Conservation (phyloP, 2,329 filamentous ascomycete species). For the Aureobasidium vineae region DNA sequence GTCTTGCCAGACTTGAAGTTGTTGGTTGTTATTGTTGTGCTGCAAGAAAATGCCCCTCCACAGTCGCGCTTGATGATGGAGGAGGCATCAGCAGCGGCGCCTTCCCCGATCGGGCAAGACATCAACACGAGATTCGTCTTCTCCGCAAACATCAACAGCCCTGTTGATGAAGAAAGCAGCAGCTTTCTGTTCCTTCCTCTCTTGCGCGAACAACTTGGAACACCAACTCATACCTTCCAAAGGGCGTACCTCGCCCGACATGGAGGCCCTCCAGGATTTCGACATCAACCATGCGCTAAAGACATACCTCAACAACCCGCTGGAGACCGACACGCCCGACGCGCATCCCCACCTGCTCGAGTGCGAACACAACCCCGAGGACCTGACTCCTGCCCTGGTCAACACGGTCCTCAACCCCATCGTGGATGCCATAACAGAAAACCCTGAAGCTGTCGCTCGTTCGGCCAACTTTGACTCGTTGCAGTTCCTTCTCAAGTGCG, state of each 20-base stretch:
- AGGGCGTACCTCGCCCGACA: conserved; percentile 18
- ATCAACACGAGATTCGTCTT: conserved; percentile 13
- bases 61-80: background rate
- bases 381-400: conserved; percentile 72
- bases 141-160: conserved; percentile 23
- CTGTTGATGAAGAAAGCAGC: too few species aligned
- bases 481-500: conserved; percentile 96
- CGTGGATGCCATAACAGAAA: conserved; percentile 87
- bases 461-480: conserved; percentile 83
- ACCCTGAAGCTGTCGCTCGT: conserved; percentile 80
- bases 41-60: conserved; percentile 5
- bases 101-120: conserved; percentile 22
- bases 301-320: conserved; percentile 91
- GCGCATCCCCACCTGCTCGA: conserved; percentile 80
- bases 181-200: background rate
- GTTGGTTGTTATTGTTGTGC: conserved; percentile 11
- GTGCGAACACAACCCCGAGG: conserved; percentile 88
- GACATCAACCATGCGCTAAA: conserved; percentile 97
- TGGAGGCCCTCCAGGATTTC: conserved; percentile 57
- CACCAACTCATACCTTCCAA: background rate
- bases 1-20: background rate
- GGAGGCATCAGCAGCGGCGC: background rate
- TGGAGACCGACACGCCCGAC: conserved; percentile 77
- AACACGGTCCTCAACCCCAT: conserved; percentile 88
- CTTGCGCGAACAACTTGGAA: background rate